Conservation (phyloP, 1,284 basidiomycete genomes). For the Phellinidium pouzarii region DNA sequence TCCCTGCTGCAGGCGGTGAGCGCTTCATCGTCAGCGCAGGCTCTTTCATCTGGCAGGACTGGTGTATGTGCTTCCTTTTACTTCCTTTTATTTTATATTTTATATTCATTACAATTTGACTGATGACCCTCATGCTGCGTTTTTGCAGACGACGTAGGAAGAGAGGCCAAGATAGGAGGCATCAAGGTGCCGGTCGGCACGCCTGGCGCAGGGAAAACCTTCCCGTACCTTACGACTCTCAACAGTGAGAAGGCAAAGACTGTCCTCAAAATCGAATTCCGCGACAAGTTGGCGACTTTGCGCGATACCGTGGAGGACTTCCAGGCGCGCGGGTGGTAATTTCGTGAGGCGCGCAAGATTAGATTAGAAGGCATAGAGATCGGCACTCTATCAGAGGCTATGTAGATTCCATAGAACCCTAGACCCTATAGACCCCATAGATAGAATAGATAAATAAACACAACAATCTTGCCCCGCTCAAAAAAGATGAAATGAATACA, state of each 20-base stretch:
- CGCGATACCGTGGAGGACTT: slow-evolving; percentile 15
- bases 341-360: no score
- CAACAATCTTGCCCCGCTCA: no score
- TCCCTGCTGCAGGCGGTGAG: slow-evolving; percentile 34
- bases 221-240: background rate
- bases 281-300: slow-evolving; percentile 1
- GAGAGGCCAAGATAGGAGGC: slow-evolving; percentile 8
- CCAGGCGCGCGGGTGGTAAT: slow-evolving; percentile 16
- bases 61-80: slow-evolving; percentile 19
- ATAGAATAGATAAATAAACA: no score
- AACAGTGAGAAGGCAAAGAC: slow-evolving; percentile 1
- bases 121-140: background rate
- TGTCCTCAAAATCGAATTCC: slow-evolving; percentile 9
- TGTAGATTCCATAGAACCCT: no score
- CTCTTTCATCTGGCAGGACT: slow-evolving; percentile 17
- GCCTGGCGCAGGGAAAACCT: slow-evolving; percentile 1
- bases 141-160: slow-evolving; percentile 14
- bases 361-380: no score
- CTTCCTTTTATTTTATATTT: background rate
- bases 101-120: background rate
- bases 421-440: no score
- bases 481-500: no score
- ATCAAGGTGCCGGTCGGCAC: slow-evolving; percentile 5
- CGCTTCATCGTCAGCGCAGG: slow-evolving; percentile 35
- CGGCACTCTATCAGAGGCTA: no score